Base-by-base conservation (phyloP, 2,329 filamentous ascomycete genomes). In the Aspergillus melleus region DNA sequence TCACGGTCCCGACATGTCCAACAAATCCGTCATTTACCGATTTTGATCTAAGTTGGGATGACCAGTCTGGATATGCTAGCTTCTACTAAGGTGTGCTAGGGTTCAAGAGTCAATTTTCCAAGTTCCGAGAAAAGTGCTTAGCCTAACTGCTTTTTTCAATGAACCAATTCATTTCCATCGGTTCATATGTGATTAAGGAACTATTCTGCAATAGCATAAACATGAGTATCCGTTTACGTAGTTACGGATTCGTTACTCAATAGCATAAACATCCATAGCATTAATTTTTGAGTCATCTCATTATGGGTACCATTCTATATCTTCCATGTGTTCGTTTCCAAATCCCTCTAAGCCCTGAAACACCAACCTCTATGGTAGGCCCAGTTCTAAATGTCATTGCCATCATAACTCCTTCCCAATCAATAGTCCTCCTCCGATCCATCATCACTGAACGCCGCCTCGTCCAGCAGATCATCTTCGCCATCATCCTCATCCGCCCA, bases 351-450 rank as follows among this genome's bases (percentile, higher is more conserved):
- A 36, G 4, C 32, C 32, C 32, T 29, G 26, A 36, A 36, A 36
- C 32, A 36, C 32, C 32, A 36, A 36, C 36, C 14, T 42, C 36
- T n/a, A 42, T 6, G 11, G 16, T 36, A 36, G 16, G 2, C 11
- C 32, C 32, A 36, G 11, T 14, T 42, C 36, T 14, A 42, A 42
- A 30, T 51, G 29, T n/a, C 12, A 6, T 24, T 20, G 58, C 59
- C 6, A 44, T n/a, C 32, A 36, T 11, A 49, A 47, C 19, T 26
- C 16, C 14, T 20, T 44, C 36, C 14, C 16, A 16, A n/a, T 42
- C 36, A 42, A 14, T 42, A 59, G 20, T 59, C 55, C 19, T 60
- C 58, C 22, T 60, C 57, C 2, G 57, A 59, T 6, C 32, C 58
- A 53, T 60, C 58, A 8, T 60, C 58, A 8, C 58, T 60, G 30